Conservation (phyloP, 1,284 basidiomycete genomes). For the Marasmius oreades region DNA sequence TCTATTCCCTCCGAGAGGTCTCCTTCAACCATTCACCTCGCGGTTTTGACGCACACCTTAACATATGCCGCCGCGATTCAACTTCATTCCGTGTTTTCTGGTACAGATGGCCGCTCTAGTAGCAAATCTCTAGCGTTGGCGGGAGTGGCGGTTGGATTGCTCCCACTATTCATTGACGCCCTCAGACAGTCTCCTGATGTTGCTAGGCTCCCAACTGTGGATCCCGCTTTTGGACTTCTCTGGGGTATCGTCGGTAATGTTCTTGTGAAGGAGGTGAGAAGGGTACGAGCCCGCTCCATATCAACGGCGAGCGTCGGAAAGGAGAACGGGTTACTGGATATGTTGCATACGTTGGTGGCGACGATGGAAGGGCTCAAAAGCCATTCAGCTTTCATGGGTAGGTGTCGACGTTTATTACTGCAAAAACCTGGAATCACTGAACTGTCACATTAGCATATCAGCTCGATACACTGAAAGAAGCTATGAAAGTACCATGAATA, state of each 20-base stretch:
- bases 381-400: conserved; percentile 11
- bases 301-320: not conserved
- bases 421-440: too few relatives aligned
- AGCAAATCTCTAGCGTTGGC: conserved; percentile 4
- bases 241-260: conserved; percentile 12
- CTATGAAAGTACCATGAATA: too few relatives aligned
- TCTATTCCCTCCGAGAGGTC: not conserved
- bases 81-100: not conserved
- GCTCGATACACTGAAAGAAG: too few relatives aligned
- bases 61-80: not conserved
- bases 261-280: conserved; percentile 7
- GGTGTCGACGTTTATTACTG: not conserved
- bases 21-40: conserved; percentile 2
- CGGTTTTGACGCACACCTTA: conserved; percentile 5
- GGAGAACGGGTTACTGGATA: conserved; percentile 2
- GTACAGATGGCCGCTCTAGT: not conserved
- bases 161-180: conserved; percentile 4
- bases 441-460: too few relatives aligned
- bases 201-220: not conserved
- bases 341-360: conserved; percentile 7
- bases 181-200: not conserved
- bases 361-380: conserved; percentile 11
- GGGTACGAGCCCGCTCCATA: not conserved
- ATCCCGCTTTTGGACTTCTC: conserved; percentile 7
- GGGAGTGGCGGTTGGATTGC: not conserved